These are phyloP conservation scores for Coix lacrymajobi DNA, from an alignment of 176 grass and related monocot species.

Conservation along the genomic window DNA sequence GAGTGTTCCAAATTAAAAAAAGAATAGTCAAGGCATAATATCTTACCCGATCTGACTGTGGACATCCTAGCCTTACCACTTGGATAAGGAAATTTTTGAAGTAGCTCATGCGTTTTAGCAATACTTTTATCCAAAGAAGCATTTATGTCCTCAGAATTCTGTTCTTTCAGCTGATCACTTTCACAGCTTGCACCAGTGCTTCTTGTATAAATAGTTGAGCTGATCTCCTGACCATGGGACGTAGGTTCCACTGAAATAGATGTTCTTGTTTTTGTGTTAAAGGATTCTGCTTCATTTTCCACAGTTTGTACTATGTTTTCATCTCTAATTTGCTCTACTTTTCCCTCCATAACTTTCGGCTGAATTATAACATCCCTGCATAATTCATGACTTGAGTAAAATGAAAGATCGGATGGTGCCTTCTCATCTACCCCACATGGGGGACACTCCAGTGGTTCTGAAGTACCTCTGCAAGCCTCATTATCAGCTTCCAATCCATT, in stretches of 20 bases:
- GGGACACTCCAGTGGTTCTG: slow-evolving; percentile 12
- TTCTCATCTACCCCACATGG: neutral
- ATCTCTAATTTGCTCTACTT: neutral
- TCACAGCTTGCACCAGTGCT: neutral
- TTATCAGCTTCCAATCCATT: slow-evolving; percentile 8
- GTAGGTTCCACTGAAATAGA: slow-evolving; percentile 11
- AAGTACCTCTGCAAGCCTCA: neutral
- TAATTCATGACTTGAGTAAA: neutral
- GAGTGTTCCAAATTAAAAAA: neutral
- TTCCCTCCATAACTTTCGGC: neutral
- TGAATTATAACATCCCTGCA: neutral
- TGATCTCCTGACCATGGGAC: neutral
- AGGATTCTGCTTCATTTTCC: neutral
- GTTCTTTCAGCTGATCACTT: slow-evolving; percentile 11
- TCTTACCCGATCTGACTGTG: slow-evolving; percentile 43
- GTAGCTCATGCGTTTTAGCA: neutral
- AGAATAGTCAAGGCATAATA: slow-evolving; percentile 3
- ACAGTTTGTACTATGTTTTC: neutral
- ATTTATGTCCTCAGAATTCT: neutral
- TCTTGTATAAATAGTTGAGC: neutral
- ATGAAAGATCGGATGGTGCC: slow-evolving; percentile 3
- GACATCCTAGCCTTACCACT: slow-evolving; percentile 13
- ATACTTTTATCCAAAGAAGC: slow-evolving; percentile 16
- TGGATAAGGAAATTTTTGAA: slow-evolving; percentile 8
- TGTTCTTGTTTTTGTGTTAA: neutral